phyloP scores from a whole-genome alignment of 345 rosid species.

The Citrus australasica region DNA sequence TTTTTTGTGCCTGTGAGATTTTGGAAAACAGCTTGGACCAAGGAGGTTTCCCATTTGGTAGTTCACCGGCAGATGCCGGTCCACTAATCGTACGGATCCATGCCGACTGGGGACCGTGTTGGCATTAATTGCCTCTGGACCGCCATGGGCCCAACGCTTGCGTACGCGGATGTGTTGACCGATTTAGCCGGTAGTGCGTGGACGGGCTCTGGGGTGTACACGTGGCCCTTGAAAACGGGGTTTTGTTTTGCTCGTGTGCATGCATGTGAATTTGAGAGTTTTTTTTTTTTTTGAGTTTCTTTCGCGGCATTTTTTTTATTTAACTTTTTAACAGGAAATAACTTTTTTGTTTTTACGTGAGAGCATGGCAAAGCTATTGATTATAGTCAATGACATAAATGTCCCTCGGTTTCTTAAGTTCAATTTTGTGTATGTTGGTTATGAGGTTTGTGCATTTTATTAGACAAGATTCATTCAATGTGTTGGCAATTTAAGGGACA shows the following conservation, averaged over 20 bases:
- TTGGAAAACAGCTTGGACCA: slow-evolving; percentile 67
- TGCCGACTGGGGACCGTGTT: slow-evolving; percentile 39
- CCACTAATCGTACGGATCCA: slow-evolving; percentile 21
- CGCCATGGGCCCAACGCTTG: slow-evolving; percentile 23
- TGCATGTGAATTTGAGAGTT: slow-evolving; percentile 24
- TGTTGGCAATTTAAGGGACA: not conserved
- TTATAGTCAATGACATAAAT: not conserved
- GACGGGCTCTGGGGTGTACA: slow-evolving; percentile 19
- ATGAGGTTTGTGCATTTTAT: not conserved
- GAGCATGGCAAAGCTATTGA: not conserved
- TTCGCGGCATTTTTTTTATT: slow-evolving; percentile 30
- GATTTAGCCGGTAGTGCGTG: slow-evolving; percentile 35
- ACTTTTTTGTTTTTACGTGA: slow-evolving; percentile 22
- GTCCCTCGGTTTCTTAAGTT: not conserved
- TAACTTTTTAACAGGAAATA: slow-evolving; percentile 19
- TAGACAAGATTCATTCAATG: not conserved
- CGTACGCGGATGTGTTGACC: slow-evolving; percentile 36
- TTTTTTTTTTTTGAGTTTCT: slow-evolving; percentile 9
- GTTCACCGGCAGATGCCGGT: slow-evolving; percentile 74
- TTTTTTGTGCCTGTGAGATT: slow-evolving; percentile 21
- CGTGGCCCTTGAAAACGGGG: slow-evolving; percentile 22
- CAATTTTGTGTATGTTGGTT: not conserved
- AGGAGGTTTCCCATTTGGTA: slow-evolving; percentile 49
- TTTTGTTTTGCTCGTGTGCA: slow-evolving; percentile 15
- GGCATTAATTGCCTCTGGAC: slow-evolving; percentile 51